These are phyloP conservation scores for Ogataea corticis DNA, from an alignment of 805 yeast species.

Conservation along the genomic window DNA sequence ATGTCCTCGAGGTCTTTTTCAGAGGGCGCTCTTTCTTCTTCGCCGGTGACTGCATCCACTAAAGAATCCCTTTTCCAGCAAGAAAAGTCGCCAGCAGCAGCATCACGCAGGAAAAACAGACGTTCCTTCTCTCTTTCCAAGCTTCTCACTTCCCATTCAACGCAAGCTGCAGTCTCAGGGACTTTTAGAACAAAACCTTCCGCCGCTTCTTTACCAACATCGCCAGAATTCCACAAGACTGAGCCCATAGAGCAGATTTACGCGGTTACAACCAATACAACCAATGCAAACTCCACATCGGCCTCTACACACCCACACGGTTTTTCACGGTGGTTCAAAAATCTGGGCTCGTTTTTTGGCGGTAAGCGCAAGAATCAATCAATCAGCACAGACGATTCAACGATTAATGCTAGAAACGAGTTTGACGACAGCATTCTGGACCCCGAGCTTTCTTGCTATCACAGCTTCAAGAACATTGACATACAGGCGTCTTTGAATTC, in stretches of 20 bases:
- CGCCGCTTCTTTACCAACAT: too few species aligned
- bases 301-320: slow-evolving; percentile 2
- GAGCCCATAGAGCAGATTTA: too few species aligned
- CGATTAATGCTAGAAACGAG: not conserved
- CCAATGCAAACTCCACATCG: too few species aligned
- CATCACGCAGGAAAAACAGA: slow-evolving; percentile 1
- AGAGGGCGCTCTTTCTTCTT: slow-evolving; percentile 1
- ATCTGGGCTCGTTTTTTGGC: slow-evolving; percentile 6
- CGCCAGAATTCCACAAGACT: too few species aligned
- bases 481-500: slow-evolving; percentile 15
- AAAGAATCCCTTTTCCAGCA: not conserved
- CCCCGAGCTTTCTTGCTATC: slow-evolving; percentile 17
- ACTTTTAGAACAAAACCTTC: not conserved
- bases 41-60: slow-evolving; percentile 3
- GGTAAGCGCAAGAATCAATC: not conserved
- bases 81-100: not conserved
- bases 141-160: slow-evolving; percentile 4
- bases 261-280: too few species aligned
- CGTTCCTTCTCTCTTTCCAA: slow-evolving; percentile 14
- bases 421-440: not conserved
- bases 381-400: not conserved
- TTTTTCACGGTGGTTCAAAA: slow-evolving; percentile 9
- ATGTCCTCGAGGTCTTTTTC: slow-evolving; percentile 2
- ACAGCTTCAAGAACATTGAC: slow-evolving; percentile 16
- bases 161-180: not conserved